Conservation (phyloP, 805 yeast species). For the Ogataea naganishii region DNA sequence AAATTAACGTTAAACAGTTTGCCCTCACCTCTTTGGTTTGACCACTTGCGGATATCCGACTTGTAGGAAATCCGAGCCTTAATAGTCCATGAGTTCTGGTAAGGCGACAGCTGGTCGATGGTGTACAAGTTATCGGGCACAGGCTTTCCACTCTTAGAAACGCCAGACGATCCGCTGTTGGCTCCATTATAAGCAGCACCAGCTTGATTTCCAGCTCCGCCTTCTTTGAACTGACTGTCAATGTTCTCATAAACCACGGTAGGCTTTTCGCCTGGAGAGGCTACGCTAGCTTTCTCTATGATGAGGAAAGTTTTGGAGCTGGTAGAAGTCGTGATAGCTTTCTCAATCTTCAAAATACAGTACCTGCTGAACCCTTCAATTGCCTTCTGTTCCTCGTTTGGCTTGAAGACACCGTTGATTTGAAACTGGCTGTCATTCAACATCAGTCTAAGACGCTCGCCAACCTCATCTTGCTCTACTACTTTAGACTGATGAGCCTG, state of each 20-base stretch:
- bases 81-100: conserved; percentile 84
- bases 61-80: conserved; percentile 88
- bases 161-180: too few species aligned
- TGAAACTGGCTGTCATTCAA: conserved; percentile 44
- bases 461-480: conserved; percentile 23
- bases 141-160: conserved; percentile 4
- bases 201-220: conserved; percentile 43
- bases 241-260: conserved; percentile 16
- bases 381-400: conserved; percentile 25
- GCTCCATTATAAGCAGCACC: conserved; percentile 2
- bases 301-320: conserved; percentile 20
- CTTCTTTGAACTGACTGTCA: conserved; percentile 49
- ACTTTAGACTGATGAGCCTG: conserved; percentile 24
- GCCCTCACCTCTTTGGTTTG: conserved; percentile 81
- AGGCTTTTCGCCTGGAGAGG: conserved; percentile 28
- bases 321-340: conserved; percentile 15
- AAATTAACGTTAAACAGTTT: conserved; percentile 82
- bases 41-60: conserved; percentile 82
- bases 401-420: conserved; percentile 46
- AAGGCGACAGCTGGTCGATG: conserved; percentile 86
- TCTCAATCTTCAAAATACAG: conserved; percentile 14
- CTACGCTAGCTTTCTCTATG: conserved; percentile 17
- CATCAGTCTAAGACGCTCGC: conserved; percentile 35
- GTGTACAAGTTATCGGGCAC: conserved; percentile 44
- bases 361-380: conserved; percentile 18